Evolutionary conservation across 768 basidiomycete species (phyloP).

Genomic region (Fomitopsis serialis): DNA sequence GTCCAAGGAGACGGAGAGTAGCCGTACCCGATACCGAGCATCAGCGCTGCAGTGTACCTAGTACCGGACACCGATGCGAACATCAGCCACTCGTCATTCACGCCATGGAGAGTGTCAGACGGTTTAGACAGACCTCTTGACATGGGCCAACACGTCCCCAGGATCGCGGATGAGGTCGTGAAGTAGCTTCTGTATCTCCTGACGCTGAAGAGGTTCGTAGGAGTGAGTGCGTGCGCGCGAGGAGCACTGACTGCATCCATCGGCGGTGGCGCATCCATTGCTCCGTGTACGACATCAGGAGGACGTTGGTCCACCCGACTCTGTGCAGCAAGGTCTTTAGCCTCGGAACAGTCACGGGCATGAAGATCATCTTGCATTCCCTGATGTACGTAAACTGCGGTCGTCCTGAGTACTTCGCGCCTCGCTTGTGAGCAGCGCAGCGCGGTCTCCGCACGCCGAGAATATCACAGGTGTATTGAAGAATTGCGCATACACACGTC

Average conservation of each 20-base stretch:
- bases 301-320: constrained; percentile 9
- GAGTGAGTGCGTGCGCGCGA: constrained; percentile 9
- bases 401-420: constrained; percentile 21
- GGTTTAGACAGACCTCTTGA: constrained; percentile 9
- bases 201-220: constrained; percentile 19
- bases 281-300: constrained; percentile 20
- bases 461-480: constrained; percentile 15
- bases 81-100: neutral
- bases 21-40: constrained; percentile 9
- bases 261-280: constrained; percentile 24
- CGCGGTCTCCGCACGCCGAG: constrained; percentile 19
- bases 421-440: constrained; percentile 21
- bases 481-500: constrained; percentile 14
- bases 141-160: constrained; percentile 18
- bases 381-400: constrained; percentile 12
- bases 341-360: constrained; percentile 17
- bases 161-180: constrained; percentile 21
- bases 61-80: neutral
- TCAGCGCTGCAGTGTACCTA: constrained; percentile 8
- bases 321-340: constrained; percentile 12
- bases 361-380: constrained; percentile 15
- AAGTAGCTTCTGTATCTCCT: constrained; percentile 22
- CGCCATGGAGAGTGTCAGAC: neutral
- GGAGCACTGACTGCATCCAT: constrained; percentile 17
- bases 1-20: constrained; percentile 6